Evolutionary conservation across 2,329 filamentous ascomycete genomes (phyloP).

Genomic region (Colletotrichum ledebouriae): DNA sequence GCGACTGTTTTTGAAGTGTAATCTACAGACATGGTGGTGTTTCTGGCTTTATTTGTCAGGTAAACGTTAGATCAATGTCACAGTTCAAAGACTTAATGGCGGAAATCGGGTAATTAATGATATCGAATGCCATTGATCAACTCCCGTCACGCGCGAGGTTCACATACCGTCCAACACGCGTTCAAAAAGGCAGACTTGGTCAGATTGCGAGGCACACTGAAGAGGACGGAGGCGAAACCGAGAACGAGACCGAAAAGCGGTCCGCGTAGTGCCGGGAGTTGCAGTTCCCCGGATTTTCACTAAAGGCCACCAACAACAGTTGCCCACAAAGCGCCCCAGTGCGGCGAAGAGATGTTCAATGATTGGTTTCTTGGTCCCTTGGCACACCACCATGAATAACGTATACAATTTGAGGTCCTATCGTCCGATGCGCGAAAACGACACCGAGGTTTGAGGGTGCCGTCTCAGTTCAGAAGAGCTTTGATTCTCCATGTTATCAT

Average conservation of each 20-base stretch:
- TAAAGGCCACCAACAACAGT: too few species aligned
- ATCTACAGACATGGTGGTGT: conserved; percentile 13
- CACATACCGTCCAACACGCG: too few species aligned
- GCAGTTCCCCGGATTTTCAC: background rate
- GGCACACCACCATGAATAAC: background rate
- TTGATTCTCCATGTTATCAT: background rate
- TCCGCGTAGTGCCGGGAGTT: background rate
- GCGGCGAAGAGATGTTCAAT: too few species aligned
- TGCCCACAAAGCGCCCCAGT: too few species aligned
- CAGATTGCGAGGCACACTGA: background rate
- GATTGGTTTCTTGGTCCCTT: background rate
- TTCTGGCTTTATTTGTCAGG: too few species aligned
- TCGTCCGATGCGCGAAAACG: background rate
- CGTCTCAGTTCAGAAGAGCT: background rate
- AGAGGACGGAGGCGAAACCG: background rate
- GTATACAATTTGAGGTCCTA: background rate
- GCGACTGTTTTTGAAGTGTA: conserved; percentile 36
- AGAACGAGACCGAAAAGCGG: conserved; percentile 5
- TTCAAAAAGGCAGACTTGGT: background rate
- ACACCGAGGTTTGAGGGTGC: background rate
- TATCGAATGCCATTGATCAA: too few species aligned
- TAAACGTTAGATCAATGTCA: too few species aligned
- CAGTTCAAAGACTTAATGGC: too few species aligned
- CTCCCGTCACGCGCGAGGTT: too few species aligned
- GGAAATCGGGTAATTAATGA: too few species aligned